Conservation (phyloP, 495 filamentous ascomycete genomes). For the Staphylotrichum longicolle region DNA sequence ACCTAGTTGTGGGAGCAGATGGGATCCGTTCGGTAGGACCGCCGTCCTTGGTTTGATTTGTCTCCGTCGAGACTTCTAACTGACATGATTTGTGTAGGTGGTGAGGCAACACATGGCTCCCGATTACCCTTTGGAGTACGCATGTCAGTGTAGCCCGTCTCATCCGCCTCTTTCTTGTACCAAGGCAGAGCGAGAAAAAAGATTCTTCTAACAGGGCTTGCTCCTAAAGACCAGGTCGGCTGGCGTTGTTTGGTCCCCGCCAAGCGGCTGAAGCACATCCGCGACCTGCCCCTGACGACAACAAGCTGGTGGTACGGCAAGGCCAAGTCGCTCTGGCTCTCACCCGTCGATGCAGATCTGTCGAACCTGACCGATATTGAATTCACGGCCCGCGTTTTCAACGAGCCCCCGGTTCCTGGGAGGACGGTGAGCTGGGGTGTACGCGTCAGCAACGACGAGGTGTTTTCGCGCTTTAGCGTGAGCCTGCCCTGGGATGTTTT, state of each 20-base stretch:
- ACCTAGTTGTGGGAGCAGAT: slow-evolving; percentile 54
- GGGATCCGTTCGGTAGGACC: slow-evolving; percentile 50
- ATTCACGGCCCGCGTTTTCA: slow-evolving; percentile 12
- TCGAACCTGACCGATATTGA: slow-evolving; percentile 34
- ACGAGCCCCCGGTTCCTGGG: slow-evolving; percentile 30
- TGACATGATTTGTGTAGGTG: slow-evolving; percentile 23
- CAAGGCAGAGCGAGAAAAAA: no score
- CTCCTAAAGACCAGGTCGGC: slow-evolving; percentile 12
- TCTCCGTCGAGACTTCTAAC: slow-evolving; percentile 39
- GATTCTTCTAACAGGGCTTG: no score
- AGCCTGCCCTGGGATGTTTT: slow-evolving; percentile 14
- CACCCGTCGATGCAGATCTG: slow-evolving; percentile 39
- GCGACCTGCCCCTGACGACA: slow-evolving; percentile 39
- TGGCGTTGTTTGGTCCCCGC: slow-evolving; percentile 13
- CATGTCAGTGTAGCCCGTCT: slow-evolving; percentile 16
- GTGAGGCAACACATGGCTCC: slow-evolving; percentile 44
- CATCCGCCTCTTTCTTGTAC: no score
- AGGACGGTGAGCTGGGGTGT: slow-evolving; percentile 48
- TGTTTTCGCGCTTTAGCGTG: slow-evolving; percentile 40
- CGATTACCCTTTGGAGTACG: slow-evolving; percentile 36
- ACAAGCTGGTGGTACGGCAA: slow-evolving; percentile 50
- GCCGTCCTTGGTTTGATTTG: slow-evolving; percentile 26
- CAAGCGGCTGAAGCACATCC: slow-evolving; percentile 11
- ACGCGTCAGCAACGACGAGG: slow-evolving; percentile 44
- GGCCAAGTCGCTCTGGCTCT: slow-evolving; percentile 46